Percentiles rank a stretch among this genome's conserved stretches.
Evolutionary conservation across 1,284 basidiomycete genomes (phyloP).

Genomic region (Naganishia sp.): DNA sequence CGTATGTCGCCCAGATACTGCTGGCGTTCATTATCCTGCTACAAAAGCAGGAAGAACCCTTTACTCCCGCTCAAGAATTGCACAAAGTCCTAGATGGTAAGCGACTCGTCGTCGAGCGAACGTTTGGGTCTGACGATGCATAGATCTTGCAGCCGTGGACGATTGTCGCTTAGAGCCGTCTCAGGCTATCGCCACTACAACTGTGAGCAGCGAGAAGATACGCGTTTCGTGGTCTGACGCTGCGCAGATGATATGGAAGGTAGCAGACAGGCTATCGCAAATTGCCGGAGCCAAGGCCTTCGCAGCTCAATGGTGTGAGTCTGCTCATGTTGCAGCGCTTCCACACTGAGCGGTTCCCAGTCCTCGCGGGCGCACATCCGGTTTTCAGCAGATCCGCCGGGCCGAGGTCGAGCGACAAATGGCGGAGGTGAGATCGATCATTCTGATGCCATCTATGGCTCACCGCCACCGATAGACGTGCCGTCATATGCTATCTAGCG

Average conservation of each 20-base stretch:
- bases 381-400: neutral
- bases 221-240: neutral
- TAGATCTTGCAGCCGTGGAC: slow-evolving; percentile 10
- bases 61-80: neutral
- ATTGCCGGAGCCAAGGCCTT: neutral
- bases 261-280: slow-evolving; percentile 11
- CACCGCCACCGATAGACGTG: neutral
- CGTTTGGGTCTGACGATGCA: neutral
- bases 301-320: slow-evolving; percentile 23
- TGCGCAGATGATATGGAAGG: slow-evolving; percentile 21
- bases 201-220: neutral
- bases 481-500: slow-evolving; percentile 13
- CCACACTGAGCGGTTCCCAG: neutral
- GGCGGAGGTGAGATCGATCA: slow-evolving; percentile 6
- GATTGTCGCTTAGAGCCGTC: slow-evolving; percentile 5
- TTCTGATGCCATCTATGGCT: neutral
- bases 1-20: neutral
- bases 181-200: slow-evolving; percentile 2
- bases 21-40: slow-evolving; percentile 7
- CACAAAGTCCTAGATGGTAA: slow-evolving; percentile 9
- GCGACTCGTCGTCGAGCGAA: neutral
- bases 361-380: slow-evolving; percentile 15
- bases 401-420: slow-evolving; percentile 4
- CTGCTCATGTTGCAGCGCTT: too few relatives aligned
- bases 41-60: slow-evolving; percentile 8